These are phyloP conservation scores for Candida oleophila DNA, from an alignment of 805 yeast species.

Conservation along the genomic window DNA sequence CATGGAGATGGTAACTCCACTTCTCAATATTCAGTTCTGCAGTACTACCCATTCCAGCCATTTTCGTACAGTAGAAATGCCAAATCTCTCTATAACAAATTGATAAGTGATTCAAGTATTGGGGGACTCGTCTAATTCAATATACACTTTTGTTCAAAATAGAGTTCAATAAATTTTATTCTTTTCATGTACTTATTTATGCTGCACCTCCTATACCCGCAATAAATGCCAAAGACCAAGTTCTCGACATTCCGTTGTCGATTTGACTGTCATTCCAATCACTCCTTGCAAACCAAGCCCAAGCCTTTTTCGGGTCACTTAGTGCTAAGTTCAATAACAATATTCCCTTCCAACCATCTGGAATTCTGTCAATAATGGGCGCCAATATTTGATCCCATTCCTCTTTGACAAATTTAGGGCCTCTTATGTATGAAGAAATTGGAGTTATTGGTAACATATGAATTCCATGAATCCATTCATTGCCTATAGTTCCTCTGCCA, in stretches of 20 bases:
- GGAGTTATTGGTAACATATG: slow-evolving; percentile 78
- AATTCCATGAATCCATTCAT: slow-evolving; percentile 74
- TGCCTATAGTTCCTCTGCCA: slow-evolving; percentile 56
- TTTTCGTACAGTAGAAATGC: slow-evolving; percentile 29
- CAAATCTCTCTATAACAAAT: slow-evolving; percentile 31
- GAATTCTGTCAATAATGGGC: slow-evolving; percentile 45
- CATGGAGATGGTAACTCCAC: background rate
- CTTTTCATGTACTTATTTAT: background rate
- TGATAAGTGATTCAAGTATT: slow-evolving; percentile 14
- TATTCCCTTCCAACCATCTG: slow-evolving; percentile 73
- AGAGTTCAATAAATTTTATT: background rate
- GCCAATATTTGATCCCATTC: slow-evolving; percentile 60
- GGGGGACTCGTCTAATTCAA: background rate
- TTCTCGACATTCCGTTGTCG: slow-evolving; percentile 82
- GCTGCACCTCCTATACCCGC: slow-evolving; percentile 47
- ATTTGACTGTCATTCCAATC: slow-evolving; percentile 56
- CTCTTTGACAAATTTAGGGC: slow-evolving; percentile 52
- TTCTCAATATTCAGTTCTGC: background rate
- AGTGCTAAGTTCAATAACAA: slow-evolving; percentile 74
- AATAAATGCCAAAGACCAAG: slow-evolving; percentile 82
- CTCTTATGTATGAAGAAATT: slow-evolving; percentile 58
- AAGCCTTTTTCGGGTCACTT: slow-evolving; percentile 54
- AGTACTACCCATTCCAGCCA: background rate
- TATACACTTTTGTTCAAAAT: too few relatives aligned
- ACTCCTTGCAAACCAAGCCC: slow-evolving; percentile 45